Evolutionary conservation across 2,329 filamentous ascomycete species (phyloP).

Genomic region (Fonsecaea pedrosoi): DNA sequence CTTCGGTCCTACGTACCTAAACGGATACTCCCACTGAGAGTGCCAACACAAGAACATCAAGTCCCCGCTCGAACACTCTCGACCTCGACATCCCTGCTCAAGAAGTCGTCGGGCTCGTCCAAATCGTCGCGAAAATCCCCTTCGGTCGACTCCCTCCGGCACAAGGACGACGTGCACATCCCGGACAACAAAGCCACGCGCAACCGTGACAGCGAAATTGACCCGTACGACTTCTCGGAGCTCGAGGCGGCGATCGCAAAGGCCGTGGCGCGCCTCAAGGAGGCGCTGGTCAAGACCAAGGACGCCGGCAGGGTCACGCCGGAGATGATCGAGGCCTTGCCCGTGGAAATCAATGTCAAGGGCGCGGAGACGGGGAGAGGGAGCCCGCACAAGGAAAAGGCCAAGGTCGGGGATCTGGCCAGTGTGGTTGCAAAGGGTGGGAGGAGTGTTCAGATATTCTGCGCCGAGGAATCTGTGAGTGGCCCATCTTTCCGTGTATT

Average conservation of each 20-base stretch:
- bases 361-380: constrained; percentile 56
- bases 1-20: background rate
- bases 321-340: constrained; percentile 65
- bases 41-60: background rate
- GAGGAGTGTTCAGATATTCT: constrained; percentile 65
- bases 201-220: constrained; percentile 47
- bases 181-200: constrained; percentile 55
- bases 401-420: constrained; percentile 67
- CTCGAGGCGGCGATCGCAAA: constrained; percentile 64
- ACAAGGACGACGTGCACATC: constrained; percentile 50
- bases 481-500: constrained; percentile 5
- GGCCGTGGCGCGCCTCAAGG: constrained; percentile 63
- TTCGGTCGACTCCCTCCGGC: constrained; percentile 41
- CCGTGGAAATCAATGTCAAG: constrained; percentile 64
- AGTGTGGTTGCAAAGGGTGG: constrained; percentile 71
- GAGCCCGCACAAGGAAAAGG: constrained; percentile 45
- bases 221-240: constrained; percentile 67
- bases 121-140: constrained; percentile 44
- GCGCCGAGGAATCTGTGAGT: constrained; percentile 68
- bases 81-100: constrained; percentile 51
- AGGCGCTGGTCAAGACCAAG: constrained; percentile 67
- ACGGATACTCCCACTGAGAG: background rate
- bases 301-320: constrained; percentile 69
- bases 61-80: constrained; percentile 47
- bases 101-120: constrained; percentile 61